Evolutionary conservation across 2,329 filamentous ascomycete species (phyloP), one percentile per base, ranked within the genome.

Genomic region (Fusarium foetens): DNA sequence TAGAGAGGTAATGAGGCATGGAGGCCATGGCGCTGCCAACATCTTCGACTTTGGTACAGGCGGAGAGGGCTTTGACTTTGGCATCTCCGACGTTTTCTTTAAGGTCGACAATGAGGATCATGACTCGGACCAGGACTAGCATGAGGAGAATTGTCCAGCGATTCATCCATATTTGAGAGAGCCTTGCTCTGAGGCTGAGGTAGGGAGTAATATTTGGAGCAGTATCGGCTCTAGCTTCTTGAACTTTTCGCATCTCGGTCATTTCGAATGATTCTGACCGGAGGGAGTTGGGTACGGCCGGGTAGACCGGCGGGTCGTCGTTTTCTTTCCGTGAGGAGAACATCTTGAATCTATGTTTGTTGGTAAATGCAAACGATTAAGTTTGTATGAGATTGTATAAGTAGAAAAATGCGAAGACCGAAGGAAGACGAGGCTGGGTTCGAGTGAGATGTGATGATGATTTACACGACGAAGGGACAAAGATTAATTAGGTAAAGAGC

Each of bases 141-240:
- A 97, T 82, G 52, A 98, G 87, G 52, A 99, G 87, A 67, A 98
- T 87, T 42, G 96, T 98, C 96, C 96, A 99, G 82, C 93, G 90
- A 86, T 99, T 98, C 84, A 99, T 91, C 94, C 95, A 98, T 81
- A 97, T 88, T 86, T 99, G 96, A 58, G 96, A 98, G 77, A 98
- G 88, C 78, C 95, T 92, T 77, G 95, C 92, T 78, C 91, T 90
- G 79, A 98, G 90, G 77, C 95, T 94, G 71, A 99, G 92, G 81
- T 98, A 98, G 70, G 96, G 95, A 72, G 94, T 98, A 79, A 93
- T 88, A 79, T 89, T 89, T 80, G 89, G 89, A 81, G 90, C 88
- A 71, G 92, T 91, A 80, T 86, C 86, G 80, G 88, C 77, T 55
- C 78, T 78, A 58, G 78, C 75, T 58, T 79, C 74, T 52, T 79